These are phyloP conservation scores for Lizonia empirigonia DNA, from an alignment of 2,329 filamentous ascomycete species.

Conservation along the genomic window DNA sequence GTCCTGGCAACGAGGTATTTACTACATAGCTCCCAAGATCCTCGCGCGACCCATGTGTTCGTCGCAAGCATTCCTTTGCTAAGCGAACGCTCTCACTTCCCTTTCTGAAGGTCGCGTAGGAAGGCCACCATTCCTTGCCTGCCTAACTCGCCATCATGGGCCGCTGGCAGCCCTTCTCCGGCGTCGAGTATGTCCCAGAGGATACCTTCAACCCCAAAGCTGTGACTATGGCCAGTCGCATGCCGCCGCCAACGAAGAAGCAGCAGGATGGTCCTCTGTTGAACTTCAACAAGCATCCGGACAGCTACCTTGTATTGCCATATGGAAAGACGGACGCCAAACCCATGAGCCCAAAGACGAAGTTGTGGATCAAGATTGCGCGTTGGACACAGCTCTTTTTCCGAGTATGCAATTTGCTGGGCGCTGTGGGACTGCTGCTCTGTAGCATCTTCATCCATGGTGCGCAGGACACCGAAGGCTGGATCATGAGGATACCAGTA, in stretches of 20 bases:
- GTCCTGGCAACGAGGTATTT: slow-evolving; percentile 29
- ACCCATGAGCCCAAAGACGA: slow-evolving; percentile 72
- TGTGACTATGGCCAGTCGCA: slow-evolving; percentile 78
- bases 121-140: slow-evolving; percentile 36
- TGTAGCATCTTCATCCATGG: slow-evolving; percentile 78
- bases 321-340: slow-evolving; percentile 66
- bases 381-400: slow-evolving; percentile 72
- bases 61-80: slow-evolving; percentile 44
- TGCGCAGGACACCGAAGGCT: slow-evolving; percentile 67
- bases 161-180: slow-evolving; percentile 70
- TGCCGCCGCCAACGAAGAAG: slow-evolving; percentile 63
- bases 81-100: slow-evolving; percentile 37
- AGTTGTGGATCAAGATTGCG: slow-evolving; percentile 71
- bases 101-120: slow-evolving; percentile 33
- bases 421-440: slow-evolving; percentile 72
- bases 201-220: slow-evolving; percentile 82
- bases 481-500: slow-evolving; percentile 79
- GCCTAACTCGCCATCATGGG: slow-evolving; percentile 43
- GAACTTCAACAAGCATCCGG: slow-evolving; percentile 83
- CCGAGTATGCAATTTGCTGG: slow-evolving; percentile 69
- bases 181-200: slow-evolving; percentile 45
- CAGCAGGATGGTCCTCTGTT: slow-evolving; percentile 78
- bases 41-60: slow-evolving; percentile 35
- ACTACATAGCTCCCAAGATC: slow-evolving; percentile 37
- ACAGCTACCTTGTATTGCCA: slow-evolving; percentile 70